Percentiles rank a stretch among this genome's conserved stretches.
phyloP scores from a whole-genome alignment of 768 basidiomycete species.

The Tephrocybe sp. region DNA sequence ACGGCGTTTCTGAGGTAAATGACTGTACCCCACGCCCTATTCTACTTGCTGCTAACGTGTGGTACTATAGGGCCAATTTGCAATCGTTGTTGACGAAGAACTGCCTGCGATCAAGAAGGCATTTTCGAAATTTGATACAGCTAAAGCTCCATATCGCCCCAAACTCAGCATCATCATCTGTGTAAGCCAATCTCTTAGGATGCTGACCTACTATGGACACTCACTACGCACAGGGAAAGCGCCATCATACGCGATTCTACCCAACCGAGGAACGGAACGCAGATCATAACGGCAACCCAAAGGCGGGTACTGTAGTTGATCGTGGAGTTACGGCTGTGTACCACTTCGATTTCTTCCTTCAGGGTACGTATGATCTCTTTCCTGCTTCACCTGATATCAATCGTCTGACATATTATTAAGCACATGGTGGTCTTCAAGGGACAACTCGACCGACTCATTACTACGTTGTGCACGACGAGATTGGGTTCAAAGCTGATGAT shows the following conservation, averaged over 20 bases:
- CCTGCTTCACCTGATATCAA: not conserved
- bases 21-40: too few relatives aligned
- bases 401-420: slow-evolving; percentile 29
- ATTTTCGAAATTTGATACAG: slow-evolving; percentile 48
- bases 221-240: slow-evolving; percentile 36
- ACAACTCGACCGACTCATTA: slow-evolving; percentile 78
- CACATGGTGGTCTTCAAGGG: slow-evolving; percentile 76
- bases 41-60: not conserved
- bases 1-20: slow-evolving; percentile 77
- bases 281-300: slow-evolving; percentile 71
- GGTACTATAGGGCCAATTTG: slow-evolving; percentile 67
- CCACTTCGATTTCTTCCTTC: slow-evolving; percentile 66
- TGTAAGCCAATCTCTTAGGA: too few relatives aligned
- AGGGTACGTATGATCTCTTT: slow-evolving; percentile 41
- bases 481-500: slow-evolving; percentile 63
- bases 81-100: slow-evolving; percentile 61
- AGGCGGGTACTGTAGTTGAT: slow-evolving; percentile 81
- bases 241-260: slow-evolving; percentile 63
- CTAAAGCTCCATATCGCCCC: slow-evolving; percentile 46
- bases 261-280: slow-evolving; percentile 51
- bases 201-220: too few relatives aligned
- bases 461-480: slow-evolving; percentile 80
- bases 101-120: slow-evolving; percentile 63
- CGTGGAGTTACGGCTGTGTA: slow-evolving; percentile 70
- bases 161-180: slow-evolving; percentile 74